Evolutionary conservation across 768 basidiomycete genomes (phyloP).

Genomic region (Leccinum disarticulatum): DNA sequence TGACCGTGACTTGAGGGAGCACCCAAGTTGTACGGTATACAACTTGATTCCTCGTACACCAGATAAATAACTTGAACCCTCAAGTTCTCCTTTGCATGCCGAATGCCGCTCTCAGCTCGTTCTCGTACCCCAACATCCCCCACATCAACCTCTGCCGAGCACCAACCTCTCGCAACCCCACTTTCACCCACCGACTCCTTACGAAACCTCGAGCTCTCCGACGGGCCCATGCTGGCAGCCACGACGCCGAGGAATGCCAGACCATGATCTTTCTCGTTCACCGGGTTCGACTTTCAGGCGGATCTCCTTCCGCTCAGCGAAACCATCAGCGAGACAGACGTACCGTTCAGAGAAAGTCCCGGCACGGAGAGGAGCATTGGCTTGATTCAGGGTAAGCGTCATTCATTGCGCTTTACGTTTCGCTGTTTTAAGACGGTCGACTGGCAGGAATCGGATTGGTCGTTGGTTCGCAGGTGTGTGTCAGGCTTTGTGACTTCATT

Average conservation of each 20-base stretch:
- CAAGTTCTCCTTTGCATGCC: conserved; percentile 2
- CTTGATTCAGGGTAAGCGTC: conserved; percentile 67
- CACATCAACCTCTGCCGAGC: conserved; percentile 13
- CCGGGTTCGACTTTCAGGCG: conserved; percentile 77
- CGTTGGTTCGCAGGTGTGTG: conserved; percentile 70
- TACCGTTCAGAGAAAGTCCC: conserved; percentile 42
- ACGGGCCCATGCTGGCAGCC: conserved; percentile 47
- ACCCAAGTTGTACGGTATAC: no score
- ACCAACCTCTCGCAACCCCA: conserved; percentile 8
- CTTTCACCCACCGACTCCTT: conserved; percentile 53
- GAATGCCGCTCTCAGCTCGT: conserved; percentile 24
- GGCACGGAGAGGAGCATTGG: conserved; percentile 77
- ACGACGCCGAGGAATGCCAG: conserved; percentile 21
- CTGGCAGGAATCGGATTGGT: conserved; percentile 77
- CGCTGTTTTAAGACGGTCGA: conserved; percentile 9
- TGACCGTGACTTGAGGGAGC: no score
- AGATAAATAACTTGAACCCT: not conserved
- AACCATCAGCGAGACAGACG: conserved; percentile 71
- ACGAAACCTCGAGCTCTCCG: conserved; percentile 74
- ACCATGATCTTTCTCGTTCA: conserved; percentile 63
- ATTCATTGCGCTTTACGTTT: not conserved
- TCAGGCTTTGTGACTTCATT: not conserved
- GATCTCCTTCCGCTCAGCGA: conserved; percentile 76
- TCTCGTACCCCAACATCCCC: conserved; percentile 18
- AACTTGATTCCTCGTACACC: not conserved